Evolutionary conservation across 768 basidiomycete species (phyloP).

Genomic region (Pulveroboletus sp.): DNA sequence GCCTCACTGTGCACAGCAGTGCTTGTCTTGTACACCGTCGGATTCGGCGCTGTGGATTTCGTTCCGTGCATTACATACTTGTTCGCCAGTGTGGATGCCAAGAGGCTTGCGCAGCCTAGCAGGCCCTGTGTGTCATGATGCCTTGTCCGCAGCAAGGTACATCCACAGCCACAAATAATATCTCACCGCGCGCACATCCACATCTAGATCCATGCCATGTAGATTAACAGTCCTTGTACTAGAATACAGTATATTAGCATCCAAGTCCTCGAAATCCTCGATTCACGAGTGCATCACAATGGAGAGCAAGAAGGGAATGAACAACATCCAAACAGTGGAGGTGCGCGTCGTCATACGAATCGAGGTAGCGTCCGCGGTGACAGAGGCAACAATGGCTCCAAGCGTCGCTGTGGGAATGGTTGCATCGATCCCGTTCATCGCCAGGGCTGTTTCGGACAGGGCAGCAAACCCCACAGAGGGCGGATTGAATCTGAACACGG

Average conservation of each 20-base stretch:
- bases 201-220: not conserved
- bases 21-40: too few species aligned
- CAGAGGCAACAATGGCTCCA: slow-evolving; percentile 14
- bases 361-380: slow-evolving; percentile 14
- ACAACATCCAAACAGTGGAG: not conserved
- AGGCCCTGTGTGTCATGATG: too few species aligned
- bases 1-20: too few species aligned
- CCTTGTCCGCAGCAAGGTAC: too few species aligned
- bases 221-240: not conserved
- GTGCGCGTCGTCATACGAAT: slow-evolving; percentile 1
- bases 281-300: slow-evolving; percentile 4
- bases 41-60: too few species aligned
- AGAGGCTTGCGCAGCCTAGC: too few species aligned
- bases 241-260: too few species aligned
- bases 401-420: slow-evolving; percentile 22
- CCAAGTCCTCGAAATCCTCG: not conserved
- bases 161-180: too few species aligned
- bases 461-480: slow-evolving; percentile 50
- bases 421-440: slow-evolving; percentile 23
- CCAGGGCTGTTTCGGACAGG: slow-evolving; percentile 31
- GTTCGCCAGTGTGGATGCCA: too few species aligned
- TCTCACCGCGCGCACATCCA: not conserved
- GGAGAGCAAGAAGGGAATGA: slow-evolving; percentile 11
- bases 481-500: slow-evolving; percentile 46
- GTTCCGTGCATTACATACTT: too few species aligned